Conservation (phyloP, 2,329 filamentous ascomycete species). For the Diaporthe capsici region DNA sequence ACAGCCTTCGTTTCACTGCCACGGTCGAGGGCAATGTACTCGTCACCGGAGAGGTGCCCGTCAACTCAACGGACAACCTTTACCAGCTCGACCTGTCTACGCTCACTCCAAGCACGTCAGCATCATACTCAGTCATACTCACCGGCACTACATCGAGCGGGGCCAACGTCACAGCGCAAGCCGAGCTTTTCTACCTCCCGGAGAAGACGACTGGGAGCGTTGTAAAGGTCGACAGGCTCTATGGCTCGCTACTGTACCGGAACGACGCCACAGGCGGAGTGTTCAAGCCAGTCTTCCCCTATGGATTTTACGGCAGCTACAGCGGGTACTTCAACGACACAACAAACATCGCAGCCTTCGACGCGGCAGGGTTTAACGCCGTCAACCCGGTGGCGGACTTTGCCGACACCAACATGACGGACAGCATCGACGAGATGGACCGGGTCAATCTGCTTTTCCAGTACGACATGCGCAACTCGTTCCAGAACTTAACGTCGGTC, state of each 20-base stretch:
- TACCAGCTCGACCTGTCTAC: conserved; percentile 55
- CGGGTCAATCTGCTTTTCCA: conserved; percentile 56
- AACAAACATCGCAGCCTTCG: conserved; percentile 52
- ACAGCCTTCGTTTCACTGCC: conserved; percentile 56
- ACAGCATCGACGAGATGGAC: conserved; percentile 55
- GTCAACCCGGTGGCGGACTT: conserved; percentile 60
- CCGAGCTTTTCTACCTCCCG: conserved; percentile 58
- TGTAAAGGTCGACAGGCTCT: conserved; percentile 61
- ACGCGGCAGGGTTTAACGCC: conserved; percentile 57
- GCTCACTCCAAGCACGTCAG: conserved; percentile 53
- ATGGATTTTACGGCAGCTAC: conserved; percentile 60
- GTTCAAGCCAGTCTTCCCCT: conserved; percentile 60
- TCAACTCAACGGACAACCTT: conserved; percentile 53
- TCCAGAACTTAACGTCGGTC: conserved; percentile 59
- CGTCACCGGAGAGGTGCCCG: conserved; percentile 50
- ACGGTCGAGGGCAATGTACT: conserved; percentile 50
- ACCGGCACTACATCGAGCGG: conserved; percentile 51
- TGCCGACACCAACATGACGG: conserved; percentile 53
- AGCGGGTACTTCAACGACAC: conserved; percentile 60
- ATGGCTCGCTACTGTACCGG: conserved; percentile 58
- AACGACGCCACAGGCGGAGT: conserved; percentile 52
- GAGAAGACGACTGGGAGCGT: conserved; percentile 59
- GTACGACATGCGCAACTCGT: conserved; percentile 61
- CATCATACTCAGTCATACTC: conserved; percentile 56
- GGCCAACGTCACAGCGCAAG: conserved; percentile 54